Evolutionary conservation across 768 basidiomycete species (phyloP), one percentile per base, ranked within the genome.

Genomic region (Sporobolomyces pararoseus): DNA sequence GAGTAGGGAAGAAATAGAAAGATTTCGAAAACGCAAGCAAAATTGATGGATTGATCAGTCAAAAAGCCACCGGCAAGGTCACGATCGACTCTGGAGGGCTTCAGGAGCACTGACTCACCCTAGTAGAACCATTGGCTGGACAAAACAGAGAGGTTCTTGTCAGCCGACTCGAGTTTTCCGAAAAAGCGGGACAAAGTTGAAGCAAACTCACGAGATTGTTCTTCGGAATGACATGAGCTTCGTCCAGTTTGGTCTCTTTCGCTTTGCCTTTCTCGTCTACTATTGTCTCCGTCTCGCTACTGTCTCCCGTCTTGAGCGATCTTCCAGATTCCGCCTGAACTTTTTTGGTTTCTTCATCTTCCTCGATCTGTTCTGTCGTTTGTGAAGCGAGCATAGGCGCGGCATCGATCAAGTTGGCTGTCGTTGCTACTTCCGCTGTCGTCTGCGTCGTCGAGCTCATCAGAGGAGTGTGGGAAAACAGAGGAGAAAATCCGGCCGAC

Each of bases 211-310:
- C 39, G 35, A 71, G n/a, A 29, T 62, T 66, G 60, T 71, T 65
- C 69, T 71, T 66, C 21, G 70, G 70, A 7, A 71, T 63, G 19
- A 53, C 49, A 25, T 71, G 70, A 4, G 12, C 55, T 4, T 63
- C 61, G 27, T 50, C 55, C 2, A 27, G 17, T 44, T 55, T 49
- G 46, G 7, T 13, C 19, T 13, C 17, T n/a, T 57, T 34, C 46
- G 14, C 25, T 37, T 47, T 34, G 25, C 19, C 42, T 2, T 31
- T 35, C 19, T 9, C 63, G 7, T 35, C 53, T 13, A 16, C 37
- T 7, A 50, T 42, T 25, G 65, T 57, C 47, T 44, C 57, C 1
- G 31, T n/a, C 44, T 61, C 59, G 59, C 59, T 61, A 23, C 59
- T 61, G 46, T 49, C 44, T 3, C 59, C 46, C 32, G 44, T 60